A percentile compares a stretch with the other conserved stretches of the same genome.
phyloP scores from a whole-genome alignment of 192 early-diverging fungal genomes.

The Backusella liffmaniae region DNA sequence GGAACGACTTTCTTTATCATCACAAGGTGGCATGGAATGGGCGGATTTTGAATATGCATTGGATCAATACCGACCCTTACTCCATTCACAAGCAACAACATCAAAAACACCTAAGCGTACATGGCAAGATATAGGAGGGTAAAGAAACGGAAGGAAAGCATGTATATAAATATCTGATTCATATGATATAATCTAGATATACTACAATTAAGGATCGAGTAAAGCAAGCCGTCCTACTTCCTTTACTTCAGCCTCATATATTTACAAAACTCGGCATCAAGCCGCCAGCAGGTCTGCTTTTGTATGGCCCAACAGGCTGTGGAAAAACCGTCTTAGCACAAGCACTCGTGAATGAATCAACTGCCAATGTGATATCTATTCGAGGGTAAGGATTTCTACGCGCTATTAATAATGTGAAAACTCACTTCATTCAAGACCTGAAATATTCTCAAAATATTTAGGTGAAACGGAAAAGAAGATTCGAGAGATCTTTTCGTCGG shows the following conservation, averaged over 20 bases:
- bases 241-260: slow-evolving; percentile 53
- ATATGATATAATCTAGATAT: slow-evolving; percentile 45
- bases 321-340: slow-evolving; percentile 88
- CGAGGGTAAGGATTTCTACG: slow-evolving; percentile 60
- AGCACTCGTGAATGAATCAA: slow-evolving; percentile 71
- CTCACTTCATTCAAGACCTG: slow-evolving; percentile 45
- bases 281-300: slow-evolving; percentile 80
- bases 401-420: background rate
- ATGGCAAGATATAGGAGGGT: slow-evolving; percentile 79
- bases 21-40: slow-evolving; percentile 14
- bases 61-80: slow-evolving; percentile 48
- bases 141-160: slow-evolving; percentile 14
- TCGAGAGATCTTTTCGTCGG: slow-evolving; percentile 81
- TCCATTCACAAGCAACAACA: slow-evolving; percentile 56
- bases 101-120: slow-evolving; percentile 42
- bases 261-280: slow-evolving; percentile 64
- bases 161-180: too few relatives aligned
- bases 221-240: slow-evolving; percentile 56
- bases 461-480: slow-evolving; percentile 88
- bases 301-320: slow-evolving; percentile 93
- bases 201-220: slow-evolving; percentile 53
- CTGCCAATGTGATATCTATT: slow-evolving; percentile 82
- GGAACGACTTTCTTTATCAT: background rate
- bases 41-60: slow-evolving; percentile 57
- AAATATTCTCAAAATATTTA: slow-evolving; percentile 94